Conservation (phyloP, 163 green algal genomes). For the Coccomyxa subellipsoidea region DNA sequence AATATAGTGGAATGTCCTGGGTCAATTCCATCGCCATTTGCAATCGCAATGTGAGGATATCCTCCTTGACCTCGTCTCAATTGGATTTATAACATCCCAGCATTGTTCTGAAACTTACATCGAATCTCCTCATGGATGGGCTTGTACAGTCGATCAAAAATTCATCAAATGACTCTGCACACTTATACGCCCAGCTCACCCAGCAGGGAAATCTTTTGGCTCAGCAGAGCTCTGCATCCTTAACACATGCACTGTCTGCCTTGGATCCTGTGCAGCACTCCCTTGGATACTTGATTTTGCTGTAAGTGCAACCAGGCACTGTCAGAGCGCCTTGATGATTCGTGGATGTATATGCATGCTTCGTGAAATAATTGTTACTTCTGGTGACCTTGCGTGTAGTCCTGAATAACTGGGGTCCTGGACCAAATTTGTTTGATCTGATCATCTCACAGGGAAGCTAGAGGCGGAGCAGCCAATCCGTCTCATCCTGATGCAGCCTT, state of each 20-base stretch:
- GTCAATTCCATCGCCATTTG: too few species aligned
- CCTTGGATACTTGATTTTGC: slow-evolving; percentile 42
- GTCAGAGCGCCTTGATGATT: neutral
- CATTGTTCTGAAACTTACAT: neutral
- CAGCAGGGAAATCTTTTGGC: neutral
- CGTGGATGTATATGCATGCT: neutral
- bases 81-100: too few species aligned
- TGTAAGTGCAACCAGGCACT: slow-evolving; percentile 26
- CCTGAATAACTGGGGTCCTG: too few species aligned
- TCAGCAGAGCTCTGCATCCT: neutral
- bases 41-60: too few species aligned
- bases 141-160: neutral
- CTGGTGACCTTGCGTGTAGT: too few species aligned
- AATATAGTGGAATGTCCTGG: too few species aligned
- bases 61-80: too few species aligned
- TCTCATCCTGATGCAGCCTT: neutral
- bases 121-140: neutral
- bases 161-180: neutral
- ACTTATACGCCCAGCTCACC: neutral
- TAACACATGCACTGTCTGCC: neutral
- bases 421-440: neutral
- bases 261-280: slow-evolving; percentile 41
- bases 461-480: neutral
- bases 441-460: neutral
- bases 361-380: neutral